A percentile compares a stretch with the other conserved stretches of the same genome.
Conservation (phyloP, 2,329 filamentous ascomycete species). For the Immersiporthe knoxdaviesiana region DNA sequence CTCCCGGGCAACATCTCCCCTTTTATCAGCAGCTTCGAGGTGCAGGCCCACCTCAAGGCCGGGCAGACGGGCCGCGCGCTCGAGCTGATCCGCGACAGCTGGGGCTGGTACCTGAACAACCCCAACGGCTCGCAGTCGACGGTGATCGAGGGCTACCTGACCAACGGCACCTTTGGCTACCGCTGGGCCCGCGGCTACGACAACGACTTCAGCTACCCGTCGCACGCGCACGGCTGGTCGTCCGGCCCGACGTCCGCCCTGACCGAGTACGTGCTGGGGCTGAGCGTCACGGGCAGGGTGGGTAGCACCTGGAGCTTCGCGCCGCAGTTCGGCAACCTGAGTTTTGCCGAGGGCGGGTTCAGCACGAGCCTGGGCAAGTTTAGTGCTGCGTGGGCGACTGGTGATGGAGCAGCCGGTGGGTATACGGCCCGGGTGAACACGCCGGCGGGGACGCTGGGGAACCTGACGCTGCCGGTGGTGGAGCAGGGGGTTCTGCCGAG, state of each 20-base stretch:
- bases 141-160: conserved; percentile 61
- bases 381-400: conserved; percentile 37
- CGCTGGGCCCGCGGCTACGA: conserved; percentile 55
- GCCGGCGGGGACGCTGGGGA: conserved; percentile 35
- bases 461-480: conserved; percentile 34
- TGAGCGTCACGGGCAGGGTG: conserved; percentile 42
- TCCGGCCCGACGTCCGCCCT: conserved; percentile 52
- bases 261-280: conserved; percentile 48
- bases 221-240: conserved; percentile 56
- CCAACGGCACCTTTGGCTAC: conserved; percentile 61
- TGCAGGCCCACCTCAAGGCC: conserved; percentile 58
- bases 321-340: conserved; percentile 46
- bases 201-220: conserved; percentile 50
- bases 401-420: conserved; percentile 18
- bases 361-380: conserved; percentile 44
- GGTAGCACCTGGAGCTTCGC: conserved; percentile 43
- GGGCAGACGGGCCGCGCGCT: conserved; percentile 54
- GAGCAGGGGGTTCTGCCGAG: conserved; percentile 20
- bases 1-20: conserved; percentile 60
- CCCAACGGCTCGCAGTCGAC: conserved; percentile 62
- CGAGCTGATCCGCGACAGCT: conserved; percentile 57
- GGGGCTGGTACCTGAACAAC: conserved; percentile 64
- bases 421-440: conserved; percentile 35
- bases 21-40: conserved; percentile 62
- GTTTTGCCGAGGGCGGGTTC: conserved; percentile 45